Conservation (phyloP, 2,329 filamentous ascomycete species). For the Sclerotiophoma versabilis region DNA sequence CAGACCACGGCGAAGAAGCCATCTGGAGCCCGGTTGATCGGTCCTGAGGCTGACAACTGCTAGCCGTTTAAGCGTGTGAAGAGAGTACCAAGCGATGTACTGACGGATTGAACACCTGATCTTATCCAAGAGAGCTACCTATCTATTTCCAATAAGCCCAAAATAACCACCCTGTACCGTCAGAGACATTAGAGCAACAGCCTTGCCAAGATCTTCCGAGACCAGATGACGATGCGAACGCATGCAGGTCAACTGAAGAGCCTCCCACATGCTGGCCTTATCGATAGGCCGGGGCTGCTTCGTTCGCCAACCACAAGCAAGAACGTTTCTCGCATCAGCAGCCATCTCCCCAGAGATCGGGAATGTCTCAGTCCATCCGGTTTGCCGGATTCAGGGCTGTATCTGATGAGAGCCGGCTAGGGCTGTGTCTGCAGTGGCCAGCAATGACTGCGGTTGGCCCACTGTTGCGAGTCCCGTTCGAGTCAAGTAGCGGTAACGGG, state of each 20-base stretch:
- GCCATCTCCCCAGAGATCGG: conserved; percentile 15
- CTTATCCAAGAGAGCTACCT: too few relatives aligned
- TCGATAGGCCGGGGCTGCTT: conserved; percentile 6
- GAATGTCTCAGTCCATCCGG: conserved; percentile 16
- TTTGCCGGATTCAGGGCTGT: conserved; percentile 13
- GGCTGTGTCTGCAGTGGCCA: conserved; percentile 19
- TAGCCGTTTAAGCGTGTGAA: background rate
- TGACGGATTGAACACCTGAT: too few relatives aligned
- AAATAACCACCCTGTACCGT: background rate
- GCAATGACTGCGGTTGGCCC: conserved; percentile 21
- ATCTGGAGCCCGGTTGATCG: background rate
- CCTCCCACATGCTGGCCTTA: background rate
- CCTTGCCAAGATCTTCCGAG: background rate
- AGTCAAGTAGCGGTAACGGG: conserved; percentile 27
- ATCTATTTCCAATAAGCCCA: background rate
- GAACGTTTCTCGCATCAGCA: conserved; percentile 13
- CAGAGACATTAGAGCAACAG: background rate
- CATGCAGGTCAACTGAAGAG: conserved; percentile 6
- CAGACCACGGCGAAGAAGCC: background rate
- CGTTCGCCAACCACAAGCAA: conserved; percentile 6
- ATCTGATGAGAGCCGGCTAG: background rate
- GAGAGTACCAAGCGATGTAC: background rate
- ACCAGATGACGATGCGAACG: conserved; percentile 1
- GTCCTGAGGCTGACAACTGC: conserved; percentile 8
- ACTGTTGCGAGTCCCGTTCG: conserved; percentile 13